Percentiles rank a stretch among this genome's conserved stretches.
Evolutionary conservation across 768 basidiomycete species (phyloP).

Genomic region (Suillus tomentosus): DNA sequence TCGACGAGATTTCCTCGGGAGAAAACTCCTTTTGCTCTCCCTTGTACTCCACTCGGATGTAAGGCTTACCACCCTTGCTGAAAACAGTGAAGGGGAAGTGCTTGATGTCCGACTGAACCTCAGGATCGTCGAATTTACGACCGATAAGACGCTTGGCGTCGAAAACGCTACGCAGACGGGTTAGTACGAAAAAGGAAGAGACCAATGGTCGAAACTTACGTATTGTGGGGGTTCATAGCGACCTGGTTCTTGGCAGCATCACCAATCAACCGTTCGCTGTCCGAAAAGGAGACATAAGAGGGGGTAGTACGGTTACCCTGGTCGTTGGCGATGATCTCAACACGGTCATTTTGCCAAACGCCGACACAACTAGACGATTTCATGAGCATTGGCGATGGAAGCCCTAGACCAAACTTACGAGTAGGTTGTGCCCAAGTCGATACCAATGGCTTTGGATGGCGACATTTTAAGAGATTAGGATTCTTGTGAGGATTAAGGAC

Average conservation of each 20-base stretch:
- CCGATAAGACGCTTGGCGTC: constrained; percentile 99
- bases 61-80: constrained; percentile 86
- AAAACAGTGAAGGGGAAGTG: constrained; percentile 96
- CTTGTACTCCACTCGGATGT: constrained; percentile 88
- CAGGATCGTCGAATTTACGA: constrained; percentile 82
- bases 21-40: constrained; percentile 94
- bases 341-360: constrained; percentile 99
- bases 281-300: constrained; percentile 94
- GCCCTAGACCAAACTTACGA: constrained; percentile 54
- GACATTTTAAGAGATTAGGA: constrained; percentile 2
- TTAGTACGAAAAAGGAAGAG: constrained; percentile 12
- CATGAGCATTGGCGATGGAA: constrained; percentile 4
- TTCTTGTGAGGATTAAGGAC: not conserved
- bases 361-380: constrained; percentile 79
- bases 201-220: constrained; percentile 41
- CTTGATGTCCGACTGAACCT: constrained; percentile 82
- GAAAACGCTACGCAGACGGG: constrained; percentile 66
- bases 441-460: constrained; percentile 77
- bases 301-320: constrained; percentile 96
- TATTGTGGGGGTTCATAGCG: constrained; percentile 97
- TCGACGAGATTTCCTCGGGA: constrained; percentile 97
- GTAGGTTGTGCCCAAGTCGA: constrained; percentile 92
- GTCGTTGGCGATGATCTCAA: constrained; percentile 97
- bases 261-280: constrained; percentile 95
- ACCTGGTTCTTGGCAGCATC: constrained; percentile 99